Percentiles rank a stretch among this genome's conserved stretches.
These are phyloP conservation scores for Blastobotrys raffinosifermentans DNA, from an alignment of 1,139 yeast species.

Conservation along the genomic window DNA sequence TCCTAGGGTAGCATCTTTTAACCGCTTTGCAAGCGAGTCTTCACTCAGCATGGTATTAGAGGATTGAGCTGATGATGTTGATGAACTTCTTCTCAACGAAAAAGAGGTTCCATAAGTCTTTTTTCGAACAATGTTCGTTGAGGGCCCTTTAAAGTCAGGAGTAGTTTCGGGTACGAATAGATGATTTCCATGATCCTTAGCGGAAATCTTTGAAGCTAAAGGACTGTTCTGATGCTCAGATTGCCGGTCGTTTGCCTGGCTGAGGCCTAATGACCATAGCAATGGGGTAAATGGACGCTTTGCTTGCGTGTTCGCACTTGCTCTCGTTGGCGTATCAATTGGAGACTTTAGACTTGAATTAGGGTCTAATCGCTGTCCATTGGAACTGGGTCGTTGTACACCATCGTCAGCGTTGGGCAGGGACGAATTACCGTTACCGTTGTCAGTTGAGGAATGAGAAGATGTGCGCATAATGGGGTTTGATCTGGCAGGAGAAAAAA, in stretches of 20 bases:
- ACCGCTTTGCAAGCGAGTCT: slow-evolving; percentile 9
- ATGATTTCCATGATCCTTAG: not conserved
- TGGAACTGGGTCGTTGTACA: not conserved
- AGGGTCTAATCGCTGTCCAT: not conserved
- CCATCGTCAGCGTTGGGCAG: not conserved
- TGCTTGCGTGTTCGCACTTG: not conserved
- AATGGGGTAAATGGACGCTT: not conserved
- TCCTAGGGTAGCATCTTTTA: slow-evolving; percentile 14
- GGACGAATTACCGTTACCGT: not conserved
- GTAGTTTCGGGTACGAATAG: slow-evolving; percentile 7
- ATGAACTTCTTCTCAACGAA: slow-evolving; percentile 5
- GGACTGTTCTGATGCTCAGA: not conserved
- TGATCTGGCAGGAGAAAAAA: slow-evolving; percentile 5
- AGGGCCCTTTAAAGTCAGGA: slow-evolving; percentile 1
- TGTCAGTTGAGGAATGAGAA: not conserved
- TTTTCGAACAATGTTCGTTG: not conserved
- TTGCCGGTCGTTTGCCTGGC: not conserved
- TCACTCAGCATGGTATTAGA: not conserved
- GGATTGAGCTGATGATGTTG: not conserved
- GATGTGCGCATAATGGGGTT: slow-evolving; percentile 2
- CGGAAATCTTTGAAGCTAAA: slow-evolving; percentile 1
- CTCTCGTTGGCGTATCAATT: slow-evolving; percentile 3
- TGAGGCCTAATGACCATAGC: not conserved
- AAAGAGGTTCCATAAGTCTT: slow-evolving; percentile 10
- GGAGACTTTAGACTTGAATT: not conserved